phyloP scores from a whole-genome alignment of 164 flowering plant species.

The Santalum album region DNA sequence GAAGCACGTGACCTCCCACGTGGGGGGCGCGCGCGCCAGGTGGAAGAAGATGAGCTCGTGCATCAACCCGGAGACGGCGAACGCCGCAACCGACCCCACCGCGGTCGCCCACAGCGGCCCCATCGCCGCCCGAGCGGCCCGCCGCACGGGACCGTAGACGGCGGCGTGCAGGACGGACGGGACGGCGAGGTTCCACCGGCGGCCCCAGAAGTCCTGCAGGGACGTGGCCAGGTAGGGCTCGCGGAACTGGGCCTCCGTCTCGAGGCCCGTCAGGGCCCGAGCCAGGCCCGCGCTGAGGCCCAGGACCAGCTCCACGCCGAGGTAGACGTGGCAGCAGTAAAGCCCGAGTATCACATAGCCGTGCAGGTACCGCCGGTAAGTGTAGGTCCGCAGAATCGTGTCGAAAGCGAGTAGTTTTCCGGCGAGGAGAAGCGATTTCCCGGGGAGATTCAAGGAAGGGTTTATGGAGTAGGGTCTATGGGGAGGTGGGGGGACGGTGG shows the following conservation, averaged over 20 bases:
- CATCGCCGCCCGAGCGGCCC: not conserved
- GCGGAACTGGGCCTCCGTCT: conserved; percentile 8
- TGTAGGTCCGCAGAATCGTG: not conserved
- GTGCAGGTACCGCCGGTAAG: not conserved
- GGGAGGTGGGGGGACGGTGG: not conserved
- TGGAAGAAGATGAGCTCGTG: conserved; percentile 39
- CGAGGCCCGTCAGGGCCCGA: conserved; percentile 12
- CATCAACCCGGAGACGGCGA: conserved; percentile 41
- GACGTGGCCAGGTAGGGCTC: conserved; percentile 12
- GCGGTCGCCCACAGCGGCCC: conserved; percentile 14
- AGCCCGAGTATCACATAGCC: not conserved
- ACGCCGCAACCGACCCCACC: conserved; percentile 22
- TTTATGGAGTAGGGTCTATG: not conserved
- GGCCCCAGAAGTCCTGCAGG: conserved; percentile 13
- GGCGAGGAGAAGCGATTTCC: too few species aligned
- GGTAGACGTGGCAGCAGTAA: not conserved
- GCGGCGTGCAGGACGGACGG: not conserved
- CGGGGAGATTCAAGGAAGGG: not conserved
- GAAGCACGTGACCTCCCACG: conserved; percentile 27
- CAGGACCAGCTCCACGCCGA: not conserved
- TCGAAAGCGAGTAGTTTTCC: not conserved
- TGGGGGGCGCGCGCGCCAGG: conserved; percentile 21
- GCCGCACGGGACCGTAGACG: not conserved
- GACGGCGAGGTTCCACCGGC: conserved; percentile 2
- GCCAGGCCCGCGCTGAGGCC: conserved; percentile 11